Base-by-base conservation (phyloP, 2,329 filamentous ascomycete genomes). In the Lecanosticta acicola region DNA sequence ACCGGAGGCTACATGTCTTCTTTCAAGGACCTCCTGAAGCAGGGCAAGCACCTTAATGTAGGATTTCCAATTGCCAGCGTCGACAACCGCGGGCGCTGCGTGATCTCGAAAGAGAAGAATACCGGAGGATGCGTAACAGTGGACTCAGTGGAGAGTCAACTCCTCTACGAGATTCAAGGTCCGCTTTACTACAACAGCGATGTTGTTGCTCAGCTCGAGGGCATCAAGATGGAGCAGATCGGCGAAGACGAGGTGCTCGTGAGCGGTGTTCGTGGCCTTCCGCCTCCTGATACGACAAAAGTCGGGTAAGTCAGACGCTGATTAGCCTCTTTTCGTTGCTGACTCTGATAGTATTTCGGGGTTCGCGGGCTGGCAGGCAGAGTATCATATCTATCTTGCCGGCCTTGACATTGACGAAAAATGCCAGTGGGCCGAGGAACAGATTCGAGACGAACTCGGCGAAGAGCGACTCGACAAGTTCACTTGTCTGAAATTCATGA, bases 111-210 rank as follows among this genome's bases (percentile, higher is more conserved):
- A 48, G 60, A 63, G 33, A 47, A 58, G 18, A 56, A 56, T 1
- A 65, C 61, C 10, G 60, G 59, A 13, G 66, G 66, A 38, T 51
- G 49, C 26, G 60, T 67, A 7, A 65, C 66, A 0, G 67, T 72
- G 10, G 70, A 75, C 43, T 77, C 74, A 1, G 70, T 72, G 37
- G 70, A 68, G 0, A 71, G 69, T 1, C 75, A 78, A 46, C 59
- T 77, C 2, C 52, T 78, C 1, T 77, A 76, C 54, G 73, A 76
- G 58, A 70, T 76, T n/a, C 73, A 76, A 50, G 74, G 74, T 3
- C 71, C 70, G 0, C 70, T 69, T 62, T 79, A 79, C 55, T 74
- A 70, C 63, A 77, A 78, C 59, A 72, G 70, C 0, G 76, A 79
- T 51, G 75, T 78, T 20, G 75, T 70, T 0, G 75, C 76, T 0